Conservation (phyloP, 2,329 filamentous ascomycete species). For the Periconia sp. region DNA sequence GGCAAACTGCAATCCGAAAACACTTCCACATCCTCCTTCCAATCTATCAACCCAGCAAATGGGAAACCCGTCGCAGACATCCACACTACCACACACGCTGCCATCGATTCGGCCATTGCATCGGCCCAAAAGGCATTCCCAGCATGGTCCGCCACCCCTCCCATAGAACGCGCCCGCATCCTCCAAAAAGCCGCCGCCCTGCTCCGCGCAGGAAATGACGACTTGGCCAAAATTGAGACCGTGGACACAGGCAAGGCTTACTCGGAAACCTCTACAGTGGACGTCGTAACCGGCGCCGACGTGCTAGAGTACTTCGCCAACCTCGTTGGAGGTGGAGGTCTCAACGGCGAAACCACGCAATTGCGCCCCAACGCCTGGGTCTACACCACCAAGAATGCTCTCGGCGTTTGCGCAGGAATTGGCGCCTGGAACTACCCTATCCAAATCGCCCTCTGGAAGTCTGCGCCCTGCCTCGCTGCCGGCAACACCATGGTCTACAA, state of each 20-base stretch:
- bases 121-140: slow-evolving; percentile 73
- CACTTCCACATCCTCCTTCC: slow-evolving; percentile 62
- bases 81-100: slow-evolving; percentile 65
- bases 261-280: slow-evolving; percentile 81
- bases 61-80: slow-evolving; percentile 69
- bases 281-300: slow-evolving; percentile 80
- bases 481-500: slow-evolving; percentile 93
- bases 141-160: slow-evolving; percentile 73
- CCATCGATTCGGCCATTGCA: slow-evolving; percentile 71
- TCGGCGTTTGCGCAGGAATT: slow-evolving; percentile 84
- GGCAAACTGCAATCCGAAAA: slow-evolving; percentile 66
- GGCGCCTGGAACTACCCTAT: slow-evolving; percentile 93
- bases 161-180: slow-evolving; percentile 74
- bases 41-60: slow-evolving; percentile 74
- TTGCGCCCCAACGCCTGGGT: slow-evolving; percentile 77
- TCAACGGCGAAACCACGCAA: slow-evolving; percentile 78
- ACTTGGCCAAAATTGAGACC: slow-evolving; percentile 77
- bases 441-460: slow-evolving; percentile 89
- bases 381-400: slow-evolving; percentile 77
- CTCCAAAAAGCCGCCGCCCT: slow-evolving; percentile 75
- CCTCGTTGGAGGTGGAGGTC: slow-evolving; percentile 72
- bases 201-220: slow-evolving; percentile 75
- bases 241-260: slow-evolving; percentile 85
- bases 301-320: slow-evolving; percentile 86
- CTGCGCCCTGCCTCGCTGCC: slow-evolving; percentile 79